phyloP scores from a whole-genome alignment of 306 rosid genomes.

The Citrullus colocynthis region DNA sequence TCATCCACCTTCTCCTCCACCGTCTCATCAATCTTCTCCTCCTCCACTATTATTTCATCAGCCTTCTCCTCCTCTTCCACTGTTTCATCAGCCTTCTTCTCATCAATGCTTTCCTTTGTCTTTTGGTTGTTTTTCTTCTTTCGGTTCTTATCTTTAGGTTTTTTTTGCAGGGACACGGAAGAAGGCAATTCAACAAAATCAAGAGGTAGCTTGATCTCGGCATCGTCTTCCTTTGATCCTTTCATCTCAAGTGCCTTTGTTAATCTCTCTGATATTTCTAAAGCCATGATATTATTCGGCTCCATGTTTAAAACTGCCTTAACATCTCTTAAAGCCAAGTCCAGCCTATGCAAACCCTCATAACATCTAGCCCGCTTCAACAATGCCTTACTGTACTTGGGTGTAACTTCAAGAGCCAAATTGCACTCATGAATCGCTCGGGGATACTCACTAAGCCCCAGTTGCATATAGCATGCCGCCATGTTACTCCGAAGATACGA shows the following conservation, averaged over 20 bases:
- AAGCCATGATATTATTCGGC: slow-evolving; percentile 71
- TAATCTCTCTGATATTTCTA: slow-evolving; percentile 61
- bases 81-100: slow-evolving; percentile 10
- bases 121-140: slow-evolving; percentile 51
- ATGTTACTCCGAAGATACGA: slow-evolving; percentile 74
- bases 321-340: slow-evolving; percentile 76
- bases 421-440: slow-evolving; percentile 77
- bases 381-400: slow-evolving; percentile 69
- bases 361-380: slow-evolving; percentile 91
- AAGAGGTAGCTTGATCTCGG: slow-evolving; percentile 53
- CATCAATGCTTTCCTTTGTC: slow-evolving; percentile 9
- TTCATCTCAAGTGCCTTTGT: slow-evolving; percentile 45
- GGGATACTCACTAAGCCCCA: slow-evolving; percentile 75
- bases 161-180: slow-evolving; percentile 16
- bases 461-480: slow-evolving; percentile 94
- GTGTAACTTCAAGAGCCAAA: slow-evolving; percentile 81
- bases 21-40: slow-evolving; percentile 16
- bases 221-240: slow-evolving; percentile 47
- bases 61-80: slow-evolving; percentile 1
- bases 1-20: slow-evolving; percentile 37
- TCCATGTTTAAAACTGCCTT: slow-evolving; percentile 46
- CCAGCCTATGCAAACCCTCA: slow-evolving; percentile 71
- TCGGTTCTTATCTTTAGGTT: slow-evolving; percentile 37
- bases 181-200: slow-evolving; percentile 52
- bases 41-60: slow-evolving; percentile 6